These are phyloP conservation scores for Paramecium sonneborni DNA, from an alignment of 73 alveolate genomes.

Conservation along the genomic window DNA sequence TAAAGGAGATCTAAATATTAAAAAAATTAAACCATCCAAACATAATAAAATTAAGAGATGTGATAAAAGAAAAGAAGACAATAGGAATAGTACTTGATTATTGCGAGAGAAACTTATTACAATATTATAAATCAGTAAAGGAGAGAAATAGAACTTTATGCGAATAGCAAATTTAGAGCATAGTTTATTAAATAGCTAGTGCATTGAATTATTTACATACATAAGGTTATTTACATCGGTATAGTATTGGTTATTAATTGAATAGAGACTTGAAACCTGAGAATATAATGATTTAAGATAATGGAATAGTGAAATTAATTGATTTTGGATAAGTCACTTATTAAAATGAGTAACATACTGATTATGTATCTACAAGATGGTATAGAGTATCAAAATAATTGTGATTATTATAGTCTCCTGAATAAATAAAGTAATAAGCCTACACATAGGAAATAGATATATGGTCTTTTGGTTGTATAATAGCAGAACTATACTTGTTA, in stretches of 20 bases:
- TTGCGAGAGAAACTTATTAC: conserved; percentile 20
- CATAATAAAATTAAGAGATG: conserved; percentile 42
- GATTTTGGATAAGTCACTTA: conserved; percentile 49
- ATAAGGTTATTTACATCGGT: conserved; percentile 29
- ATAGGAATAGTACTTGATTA: conserved; percentile 19
- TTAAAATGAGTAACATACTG: conserved; percentile 29
- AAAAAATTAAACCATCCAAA: conserved; percentile 45
- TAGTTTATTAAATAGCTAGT: conserved; percentile 38
- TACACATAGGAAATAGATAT: conserved; percentile 68
- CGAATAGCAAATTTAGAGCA: conserved; percentile 42
- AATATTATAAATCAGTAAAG: conserved; percentile 6
- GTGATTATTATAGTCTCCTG: conserved; percentile 3
- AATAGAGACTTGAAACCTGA: conserved; percentile 50
- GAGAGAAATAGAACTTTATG: conserved; percentile 34
- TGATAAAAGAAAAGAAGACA: neutral
- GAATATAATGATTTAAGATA: conserved; percentile 39
- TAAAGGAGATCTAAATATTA: conserved; percentile 29
- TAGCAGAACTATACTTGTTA: conserved; percentile 78
- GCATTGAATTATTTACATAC: conserved; percentile 17
- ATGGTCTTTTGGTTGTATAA: conserved; percentile 82
- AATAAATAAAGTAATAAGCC: neutral
- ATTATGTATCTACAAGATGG: conserved; percentile 58
- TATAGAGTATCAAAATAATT: neutral
- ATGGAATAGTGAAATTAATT: conserved; percentile 45
- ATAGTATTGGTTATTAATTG: neutral